phyloP scores from a whole-genome alignment of 2,329 filamentous ascomycete genomes.

The Scedosporium dehoogii region DNA sequence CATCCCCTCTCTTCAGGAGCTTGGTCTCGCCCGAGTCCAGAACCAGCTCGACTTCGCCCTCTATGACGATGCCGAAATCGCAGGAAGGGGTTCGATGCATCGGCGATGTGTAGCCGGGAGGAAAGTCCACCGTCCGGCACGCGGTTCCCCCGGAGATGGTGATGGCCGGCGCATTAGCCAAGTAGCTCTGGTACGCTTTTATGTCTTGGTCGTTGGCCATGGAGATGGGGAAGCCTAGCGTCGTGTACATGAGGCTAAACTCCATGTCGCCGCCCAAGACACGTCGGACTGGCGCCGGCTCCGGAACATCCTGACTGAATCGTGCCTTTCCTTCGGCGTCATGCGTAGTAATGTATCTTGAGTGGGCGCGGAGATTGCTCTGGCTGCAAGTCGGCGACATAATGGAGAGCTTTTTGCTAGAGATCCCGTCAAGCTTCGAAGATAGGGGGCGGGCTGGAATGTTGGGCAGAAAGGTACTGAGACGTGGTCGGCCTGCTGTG shows the following conservation, averaged over 20 bases:
- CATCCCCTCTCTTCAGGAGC: slow-evolving; percentile 37
- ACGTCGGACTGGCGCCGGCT: slow-evolving; percentile 2
- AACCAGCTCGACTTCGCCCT: slow-evolving; percentile 41
- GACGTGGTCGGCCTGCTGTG: no score
- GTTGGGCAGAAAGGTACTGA: no score
- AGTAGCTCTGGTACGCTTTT: slow-evolving; percentile 11
- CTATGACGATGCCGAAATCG: slow-evolving; percentile 44
- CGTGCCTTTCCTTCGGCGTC: neutral
- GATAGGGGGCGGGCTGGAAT: no score
- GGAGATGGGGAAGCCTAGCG: slow-evolving; percentile 14
- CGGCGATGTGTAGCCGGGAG: slow-evolving; percentile 16
- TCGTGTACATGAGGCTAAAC: slow-evolving; percentile 18
- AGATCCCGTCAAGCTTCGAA: no score
- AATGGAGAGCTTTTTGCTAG: neutral
- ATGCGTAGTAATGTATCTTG: neutral
- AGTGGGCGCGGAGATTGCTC: neutral
- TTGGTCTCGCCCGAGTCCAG: slow-evolving; percentile 39
- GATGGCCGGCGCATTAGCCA: slow-evolving; percentile 17
- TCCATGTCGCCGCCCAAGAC: slow-evolving; percentile 11
- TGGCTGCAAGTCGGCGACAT: neutral
- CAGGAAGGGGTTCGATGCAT: slow-evolving; percentile 40
- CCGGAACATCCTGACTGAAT: slow-evolving; percentile 1
- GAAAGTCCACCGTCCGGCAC: slow-evolving; percentile 12
- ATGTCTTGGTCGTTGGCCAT: slow-evolving; percentile 14
- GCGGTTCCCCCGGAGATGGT: slow-evolving; percentile 22